Conservation (phyloP, 2,329 filamentous ascomycete genomes). For the Claviceps sorghi region DNA sequence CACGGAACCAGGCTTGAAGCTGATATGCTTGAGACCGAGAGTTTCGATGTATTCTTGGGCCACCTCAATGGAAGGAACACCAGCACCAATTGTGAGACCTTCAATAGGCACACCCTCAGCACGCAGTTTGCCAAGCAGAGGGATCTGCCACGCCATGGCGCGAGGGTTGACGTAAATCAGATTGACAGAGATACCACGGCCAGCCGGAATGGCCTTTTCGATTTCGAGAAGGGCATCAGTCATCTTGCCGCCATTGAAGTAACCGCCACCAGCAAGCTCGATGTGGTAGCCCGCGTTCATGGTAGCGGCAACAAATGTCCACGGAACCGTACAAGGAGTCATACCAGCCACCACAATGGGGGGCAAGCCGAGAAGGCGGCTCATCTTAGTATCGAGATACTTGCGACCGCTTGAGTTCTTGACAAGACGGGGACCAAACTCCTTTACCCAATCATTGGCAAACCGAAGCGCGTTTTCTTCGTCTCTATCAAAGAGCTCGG, state of each 20-base stretch:
- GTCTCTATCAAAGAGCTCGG: constrained; percentile 92
- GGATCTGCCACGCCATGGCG: constrained; percentile 88
- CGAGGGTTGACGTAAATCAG: constrained; percentile 82
- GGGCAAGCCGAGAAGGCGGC: constrained; percentile 66
- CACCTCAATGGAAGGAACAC: constrained; percentile 85
- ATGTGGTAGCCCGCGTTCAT: constrained; percentile 95
- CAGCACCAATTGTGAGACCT: constrained; percentile 81
- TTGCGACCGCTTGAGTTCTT: constrained; percentile 81
- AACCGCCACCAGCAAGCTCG: constrained; percentile 78
- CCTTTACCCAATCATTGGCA: constrained; percentile 94
- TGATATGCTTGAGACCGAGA: constrained; percentile 80
- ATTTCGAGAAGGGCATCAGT: constrained; percentile 73
- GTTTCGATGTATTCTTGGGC: constrained; percentile 91
- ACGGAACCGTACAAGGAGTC: constrained; percentile 79
- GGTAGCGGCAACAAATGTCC: constrained; percentile 82
- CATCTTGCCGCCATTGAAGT: constrained; percentile 73
- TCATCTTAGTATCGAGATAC: constrained; percentile 95
- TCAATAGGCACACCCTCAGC: constrained; percentile 82
- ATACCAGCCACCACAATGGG: constrained; percentile 87
- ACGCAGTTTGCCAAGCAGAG: constrained; percentile 63
- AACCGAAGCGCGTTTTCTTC: constrained; percentile 90
- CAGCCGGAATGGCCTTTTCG: constrained; percentile 67
- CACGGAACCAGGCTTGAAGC: constrained; percentile 83
- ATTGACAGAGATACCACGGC: constrained; percentile 79
- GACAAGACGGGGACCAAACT: constrained; percentile 82